phyloP scores from a whole-genome alignment of 768 basidiomycete genomes.

The Leccinum rimulosum region DNA sequence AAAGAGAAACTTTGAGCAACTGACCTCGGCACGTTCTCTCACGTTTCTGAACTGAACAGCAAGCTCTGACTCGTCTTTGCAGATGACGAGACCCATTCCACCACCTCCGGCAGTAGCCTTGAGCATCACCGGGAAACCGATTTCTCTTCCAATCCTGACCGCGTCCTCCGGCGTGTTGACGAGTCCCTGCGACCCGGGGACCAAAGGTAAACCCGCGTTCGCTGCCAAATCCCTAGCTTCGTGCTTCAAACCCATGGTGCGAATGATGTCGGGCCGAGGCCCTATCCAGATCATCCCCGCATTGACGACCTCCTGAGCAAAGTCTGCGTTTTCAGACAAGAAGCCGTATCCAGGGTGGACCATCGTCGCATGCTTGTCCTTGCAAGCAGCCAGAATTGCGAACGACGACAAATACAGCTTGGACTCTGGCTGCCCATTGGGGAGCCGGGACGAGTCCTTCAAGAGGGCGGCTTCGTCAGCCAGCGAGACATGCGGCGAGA shows the following conservation, averaged over 20 bases:
- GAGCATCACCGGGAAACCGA: slow-evolving; percentile 63
- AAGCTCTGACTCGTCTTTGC: slow-evolving; percentile 41
- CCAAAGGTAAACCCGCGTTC: slow-evolving; percentile 49
- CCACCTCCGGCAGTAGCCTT: slow-evolving; percentile 72
- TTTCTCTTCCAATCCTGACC: slow-evolving; percentile 33
- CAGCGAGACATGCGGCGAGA: slow-evolving; percentile 54
- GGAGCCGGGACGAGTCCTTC: slow-evolving; percentile 13
- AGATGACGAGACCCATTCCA: slow-evolving; percentile 64
- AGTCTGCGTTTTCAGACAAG: slow-evolving; percentile 59
- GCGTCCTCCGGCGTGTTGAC: slow-evolving; percentile 42
- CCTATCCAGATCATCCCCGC: slow-evolving; percentile 59
- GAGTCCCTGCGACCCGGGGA: slow-evolving; percentile 56
- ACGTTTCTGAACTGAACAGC: slow-evolving; percentile 34
- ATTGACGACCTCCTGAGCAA: slow-evolving; percentile 44
- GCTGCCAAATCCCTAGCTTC: slow-evolving; percentile 46
- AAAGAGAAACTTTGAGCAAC: slow-evolving; percentile 7
- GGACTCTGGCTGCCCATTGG: slow-evolving; percentile 37
- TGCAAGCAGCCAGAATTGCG: slow-evolving; percentile 43
- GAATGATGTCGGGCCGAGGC: slow-evolving; percentile 48
- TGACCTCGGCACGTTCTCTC: slow-evolving; percentile 44
- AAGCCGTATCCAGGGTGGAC: slow-evolving; percentile 68
- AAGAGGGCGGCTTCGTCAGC: slow-evolving; percentile 50
- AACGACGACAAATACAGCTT: slow-evolving; percentile 41
- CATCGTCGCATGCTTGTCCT: slow-evolving; percentile 42
- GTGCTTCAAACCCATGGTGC: slow-evolving; percentile 61